These are phyloP conservation scores for Dichotomocladium elegans DNA, from an alignment of 371 early-diverging fungal genomes.

Conservation along the genomic window DNA sequence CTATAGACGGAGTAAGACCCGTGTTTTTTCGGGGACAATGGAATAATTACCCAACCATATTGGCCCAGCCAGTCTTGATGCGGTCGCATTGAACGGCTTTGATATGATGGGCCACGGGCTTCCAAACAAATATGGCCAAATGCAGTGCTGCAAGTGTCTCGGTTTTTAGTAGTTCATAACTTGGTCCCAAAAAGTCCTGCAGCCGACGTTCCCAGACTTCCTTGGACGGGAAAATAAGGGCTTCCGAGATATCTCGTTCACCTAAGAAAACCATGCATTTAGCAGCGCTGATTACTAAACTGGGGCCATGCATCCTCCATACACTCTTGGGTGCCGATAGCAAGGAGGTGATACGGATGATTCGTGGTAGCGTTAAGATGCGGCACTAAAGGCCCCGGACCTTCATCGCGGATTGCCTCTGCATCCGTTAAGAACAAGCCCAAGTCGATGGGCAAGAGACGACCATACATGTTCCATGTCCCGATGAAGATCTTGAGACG, in stretches of 20 bases:
- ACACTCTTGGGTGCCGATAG: constrained; percentile 78
- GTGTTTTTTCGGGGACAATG: neutral
- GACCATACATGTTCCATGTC: constrained; percentile 80
- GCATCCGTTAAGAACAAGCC: constrained; percentile 22
- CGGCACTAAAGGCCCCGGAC: constrained; percentile 3
- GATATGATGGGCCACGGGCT: constrained; percentile 44
- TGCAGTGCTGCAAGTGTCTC: constrained; percentile 70
- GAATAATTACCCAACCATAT: constrained; percentile 29
- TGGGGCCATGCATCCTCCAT: too few species aligned
- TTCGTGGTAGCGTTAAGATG: neutral
- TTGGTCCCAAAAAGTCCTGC: constrained; percentile 37
- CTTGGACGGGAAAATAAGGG: constrained; percentile 60
- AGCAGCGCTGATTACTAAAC: too few species aligned
- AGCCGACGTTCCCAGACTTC: constrained; percentile 58
- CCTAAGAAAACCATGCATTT: too few species aligned
- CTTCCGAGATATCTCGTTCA: constrained; percentile 58
- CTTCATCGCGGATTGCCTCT: constrained; percentile 6
- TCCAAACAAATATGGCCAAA: constrained; percentile 67
- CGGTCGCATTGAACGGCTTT: constrained; percentile 34
- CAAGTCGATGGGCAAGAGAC: constrained; percentile 40
- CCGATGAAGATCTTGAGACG: constrained; percentile 61
- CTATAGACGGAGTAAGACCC: constrained; percentile 27
- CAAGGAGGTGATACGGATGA: constrained; percentile 62
- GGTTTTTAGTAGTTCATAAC: constrained; percentile 52
- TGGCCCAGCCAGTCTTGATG: constrained; percentile 37